Base-by-base conservation (phyloP, 2,329 filamentous ascomycete species). In the Sporothrix variecibatus region DNA sequence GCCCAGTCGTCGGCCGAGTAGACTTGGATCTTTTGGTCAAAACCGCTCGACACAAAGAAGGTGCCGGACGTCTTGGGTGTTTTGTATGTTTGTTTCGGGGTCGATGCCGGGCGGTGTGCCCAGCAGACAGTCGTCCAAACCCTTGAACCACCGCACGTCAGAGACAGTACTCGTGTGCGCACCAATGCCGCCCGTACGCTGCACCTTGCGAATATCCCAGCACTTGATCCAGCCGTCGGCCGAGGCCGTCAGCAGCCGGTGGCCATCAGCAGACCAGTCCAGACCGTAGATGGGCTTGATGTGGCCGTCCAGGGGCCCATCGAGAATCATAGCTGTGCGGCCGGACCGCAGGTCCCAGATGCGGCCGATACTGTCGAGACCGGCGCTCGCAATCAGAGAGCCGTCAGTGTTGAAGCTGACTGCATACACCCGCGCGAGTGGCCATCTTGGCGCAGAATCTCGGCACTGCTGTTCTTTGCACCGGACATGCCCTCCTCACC, bases 1-100 rank as follows among this genome's bases (percentile, higher is more conserved):
- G 93, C 92, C 95, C 96, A 99, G 83, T 99, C 95, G 81, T 99
- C 96, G 1, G 94, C 94, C 7, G 94, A 97, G 83, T 97, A 98
- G 78, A 99, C 88, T 81, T 98, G 97, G 83, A 99, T 92, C 78
- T 94, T 95, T 81, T 93, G 94, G 84, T 99, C 96, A 80, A 98
- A 98, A 0, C 96, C 96, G 78, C 92, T 91, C 2, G 91, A 94
- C 2, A 98, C 92, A 77, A 99, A 92, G 82, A 98, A 98, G 0
- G 95, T 97, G 65, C 95, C 93, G 0, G 94, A 92, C 80, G 94
- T 97, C 84, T 94, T 95, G 12, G 95, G 95, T 65, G 89, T 81
- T 81, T 75, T 85, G 87, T 31, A 84, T 87, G n/a, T 91, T 92
- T 77, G 92, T 90, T 1, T 64, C 64, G 20, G 91, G 90, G 74